A percentile compares a stretch with the other conserved stretches of the same genome.
Evolutionary conservation across 2,329 filamentous ascomycete species (phyloP).

Genomic region (Fusarium buxicola): DNA sequence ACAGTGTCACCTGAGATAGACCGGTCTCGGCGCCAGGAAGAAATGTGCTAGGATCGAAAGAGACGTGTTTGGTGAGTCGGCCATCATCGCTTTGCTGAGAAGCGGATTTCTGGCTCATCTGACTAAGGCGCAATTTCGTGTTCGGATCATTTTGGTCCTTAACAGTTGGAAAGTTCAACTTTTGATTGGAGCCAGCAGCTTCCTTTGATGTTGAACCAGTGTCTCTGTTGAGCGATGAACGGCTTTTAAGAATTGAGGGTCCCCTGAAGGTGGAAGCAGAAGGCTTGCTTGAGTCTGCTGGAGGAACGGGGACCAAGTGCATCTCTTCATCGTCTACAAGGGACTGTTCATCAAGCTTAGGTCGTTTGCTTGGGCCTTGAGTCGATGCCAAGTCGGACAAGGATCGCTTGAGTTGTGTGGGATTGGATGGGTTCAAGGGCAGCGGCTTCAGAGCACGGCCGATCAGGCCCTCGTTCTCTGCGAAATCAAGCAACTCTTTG

Average conservation of each 20-base stretch:
- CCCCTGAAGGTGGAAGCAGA: conserved; percentile 5
- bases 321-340: conserved; percentile 13
- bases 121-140: conserved; percentile 74
- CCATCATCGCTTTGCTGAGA: conserved; percentile 62
- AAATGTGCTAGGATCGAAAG: conserved; percentile 35
- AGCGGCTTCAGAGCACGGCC: conserved; percentile 33
- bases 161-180: conserved; percentile 76
- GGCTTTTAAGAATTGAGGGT: conserved; percentile 11
- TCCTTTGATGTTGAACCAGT: conserved; percentile 11
- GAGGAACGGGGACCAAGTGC: conserved; percentile 26
- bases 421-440: conserved; percentile 4
- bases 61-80: conserved; percentile 39
- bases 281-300: conserved; percentile 6
- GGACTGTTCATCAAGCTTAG: not conserved
- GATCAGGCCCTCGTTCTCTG: conserved; percentile 53
- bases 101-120: conserved; percentile 60
- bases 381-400: conserved; percentile 6
- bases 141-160: conserved; percentile 78
- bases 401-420: conserved; percentile 22
- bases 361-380: conserved; percentile 16
- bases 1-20: conserved; percentile 15
- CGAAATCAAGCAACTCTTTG: conserved; percentile 54
- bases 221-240: conserved; percentile 1
- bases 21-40: conserved; percentile 1
- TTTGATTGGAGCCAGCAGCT: conserved; percentile 50